Evolutionary conservation across 768 basidiomycete genomes (phyloP).

Genomic region (Mycena rosella): DNA sequence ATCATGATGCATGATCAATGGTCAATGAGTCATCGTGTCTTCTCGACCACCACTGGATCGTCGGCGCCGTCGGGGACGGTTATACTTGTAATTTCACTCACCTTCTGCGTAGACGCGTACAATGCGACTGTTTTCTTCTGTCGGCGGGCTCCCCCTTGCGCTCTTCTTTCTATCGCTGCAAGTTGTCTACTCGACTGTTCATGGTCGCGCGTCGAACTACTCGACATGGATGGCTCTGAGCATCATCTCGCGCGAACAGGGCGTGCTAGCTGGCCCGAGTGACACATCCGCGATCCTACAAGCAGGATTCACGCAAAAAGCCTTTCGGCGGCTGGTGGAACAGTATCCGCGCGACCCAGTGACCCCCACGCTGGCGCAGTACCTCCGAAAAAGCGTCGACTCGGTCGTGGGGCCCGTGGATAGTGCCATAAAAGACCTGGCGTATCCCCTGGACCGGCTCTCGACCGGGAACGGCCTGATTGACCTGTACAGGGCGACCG

Average conservation of each 20-base stretch:
- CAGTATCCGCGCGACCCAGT: slow-evolving; percentile 20
- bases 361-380: slow-evolving; percentile 2
- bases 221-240: slow-evolving; percentile 33
- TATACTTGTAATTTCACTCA: background rate
- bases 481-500: slow-evolving; percentile 31
- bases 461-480: slow-evolving; percentile 29
- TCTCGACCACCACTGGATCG: no score
- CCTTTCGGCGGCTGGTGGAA: slow-evolving; percentile 21
- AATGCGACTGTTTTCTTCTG: background rate
- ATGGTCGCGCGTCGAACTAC: slow-evolving; percentile 11
- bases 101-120: background rate
- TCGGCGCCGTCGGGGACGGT: no score
- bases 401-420: slow-evolving; percentile 28
- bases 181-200: background rate
- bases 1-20: no score
- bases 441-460: slow-evolving; percentile 30
- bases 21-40: no score
- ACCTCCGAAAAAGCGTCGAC: slow-evolving; percentile 26
- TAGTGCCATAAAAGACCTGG: slow-evolving; percentile 28
- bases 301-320: slow-evolving; percentile 31
- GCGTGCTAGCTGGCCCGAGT: slow-evolving; percentile 21
- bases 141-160: background rate
- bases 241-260: slow-evolving; percentile 28
- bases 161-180: background rate
- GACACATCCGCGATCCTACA: slow-evolving; percentile 29